Evolutionary conservation across 805 yeast genomes (phyloP).

Genomic region (Suhomyces sp.): DNA sequence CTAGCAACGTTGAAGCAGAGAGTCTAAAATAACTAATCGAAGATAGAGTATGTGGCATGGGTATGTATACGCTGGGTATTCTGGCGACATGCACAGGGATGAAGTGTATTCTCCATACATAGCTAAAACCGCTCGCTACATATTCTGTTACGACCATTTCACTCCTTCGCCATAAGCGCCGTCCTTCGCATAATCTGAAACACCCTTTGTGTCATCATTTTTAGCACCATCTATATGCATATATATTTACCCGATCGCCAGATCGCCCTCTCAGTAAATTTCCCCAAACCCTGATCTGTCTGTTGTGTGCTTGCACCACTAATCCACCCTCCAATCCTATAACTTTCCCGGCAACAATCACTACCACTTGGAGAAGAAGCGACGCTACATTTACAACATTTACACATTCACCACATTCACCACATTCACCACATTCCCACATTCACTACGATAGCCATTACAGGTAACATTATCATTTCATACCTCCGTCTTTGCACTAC

Average conservation of each 20-base stretch:
- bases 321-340: neutral
- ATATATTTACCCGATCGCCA: neutral
- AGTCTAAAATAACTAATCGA: no score
- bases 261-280: neutral
- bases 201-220: conserved; percentile 5
- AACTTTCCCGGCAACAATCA: neutral
- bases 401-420: no score
- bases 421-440: neutral
- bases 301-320: neutral
- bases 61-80: neutral
- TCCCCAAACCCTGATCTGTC: neutral
- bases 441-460: no score
- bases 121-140: neutral
- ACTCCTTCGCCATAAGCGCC: neutral
- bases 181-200: conserved; percentile 5
- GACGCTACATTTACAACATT: no score
- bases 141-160: neutral
- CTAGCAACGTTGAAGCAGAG: no score
- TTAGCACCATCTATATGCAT: neutral
- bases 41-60: no score
- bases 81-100: neutral
- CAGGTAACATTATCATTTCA: no score
- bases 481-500: no score
- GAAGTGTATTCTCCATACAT: neutral
- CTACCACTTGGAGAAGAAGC: no score